phyloP scores from a whole-genome alignment of 345 rosid genomes.

The Gossypium stocksii region DNA sequence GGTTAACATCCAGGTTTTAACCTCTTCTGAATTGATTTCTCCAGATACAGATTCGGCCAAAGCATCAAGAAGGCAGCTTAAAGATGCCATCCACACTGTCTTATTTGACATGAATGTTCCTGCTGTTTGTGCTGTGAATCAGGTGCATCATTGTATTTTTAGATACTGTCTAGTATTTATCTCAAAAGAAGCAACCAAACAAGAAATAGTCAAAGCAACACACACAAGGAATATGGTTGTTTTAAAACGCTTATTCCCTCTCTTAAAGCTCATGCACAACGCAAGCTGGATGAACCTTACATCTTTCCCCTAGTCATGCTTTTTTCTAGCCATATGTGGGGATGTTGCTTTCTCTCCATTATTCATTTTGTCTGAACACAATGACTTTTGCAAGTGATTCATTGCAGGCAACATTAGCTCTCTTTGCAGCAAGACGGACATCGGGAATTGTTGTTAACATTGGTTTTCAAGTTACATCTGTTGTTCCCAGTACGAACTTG shows the following conservation, averaged over 20 bases:
- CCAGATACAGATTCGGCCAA: conserved; percentile 85
- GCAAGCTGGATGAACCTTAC: neutral
- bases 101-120: conserved; percentile 92
- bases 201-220: neutral
- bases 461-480: conserved; percentile 83
- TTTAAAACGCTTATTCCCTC: neutral
- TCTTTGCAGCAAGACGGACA: conserved; percentile 64
- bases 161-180: neutral
- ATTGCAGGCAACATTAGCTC: conserved; percentile 77
- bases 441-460: conserved; percentile 89
- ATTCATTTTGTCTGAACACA: neutral
- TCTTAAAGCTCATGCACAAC: neutral
- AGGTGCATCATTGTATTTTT: conserved; percentile 39
- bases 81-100: conserved; percentile 62
- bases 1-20: neutral
- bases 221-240: neutral
- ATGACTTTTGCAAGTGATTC: conserved; percentile 14
- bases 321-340: neutral
- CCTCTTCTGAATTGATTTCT: conserved; percentile 8
- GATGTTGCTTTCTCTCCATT: neutral
- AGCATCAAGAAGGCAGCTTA: conserved; percentile 90
- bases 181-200: neutral
- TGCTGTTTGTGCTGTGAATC: conserved; percentile 83
- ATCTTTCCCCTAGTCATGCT: neutral
- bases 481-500: neutral